phyloP scores from a whole-genome alignment of 139 green algal genomes.

The Chlamydomonas urium region DNA sequence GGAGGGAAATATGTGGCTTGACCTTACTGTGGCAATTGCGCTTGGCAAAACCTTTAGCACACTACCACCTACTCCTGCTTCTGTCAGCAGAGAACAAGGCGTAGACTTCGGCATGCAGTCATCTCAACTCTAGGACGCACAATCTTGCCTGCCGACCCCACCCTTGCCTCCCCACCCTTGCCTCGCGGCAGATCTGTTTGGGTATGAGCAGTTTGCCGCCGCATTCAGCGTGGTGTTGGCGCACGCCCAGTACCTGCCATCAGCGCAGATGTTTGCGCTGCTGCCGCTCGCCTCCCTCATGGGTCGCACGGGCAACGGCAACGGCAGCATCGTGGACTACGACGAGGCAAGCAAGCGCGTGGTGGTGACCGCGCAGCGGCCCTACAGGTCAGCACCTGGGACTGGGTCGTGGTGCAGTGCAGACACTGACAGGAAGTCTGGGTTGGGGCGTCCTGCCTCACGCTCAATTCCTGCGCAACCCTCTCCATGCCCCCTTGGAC shows the following conservation, averaged over 20 bases:
- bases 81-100: not conserved
- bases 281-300: constrained; percentile 63
- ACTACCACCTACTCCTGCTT: not conserved
- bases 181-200: constrained; percentile 44
- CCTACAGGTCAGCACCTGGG: constrained; percentile 44
- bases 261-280: constrained; percentile 85
- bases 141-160: not conserved
- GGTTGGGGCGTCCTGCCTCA: no score
- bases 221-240: constrained; percentile 82
- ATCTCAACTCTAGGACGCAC: not conserved
- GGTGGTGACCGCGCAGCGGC: constrained; percentile 44
- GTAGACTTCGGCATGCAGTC: not conserved
- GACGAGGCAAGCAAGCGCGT: constrained; percentile 52
- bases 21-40: no score
- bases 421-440: no score
- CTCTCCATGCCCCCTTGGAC: constrained; percentile 8
- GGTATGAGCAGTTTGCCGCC: constrained; percentile 55
- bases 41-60: not conserved
- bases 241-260: constrained; percentile 73
- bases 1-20: no score
- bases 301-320: constrained; percentile 49
- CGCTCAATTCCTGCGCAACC: no score
- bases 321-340: constrained; percentile 73
- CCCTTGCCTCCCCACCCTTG: not conserved
- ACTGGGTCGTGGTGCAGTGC: no score